Conservation (phyloP, 164 flowering plant genomes). For the Macadamia integrifolia region DNA sequence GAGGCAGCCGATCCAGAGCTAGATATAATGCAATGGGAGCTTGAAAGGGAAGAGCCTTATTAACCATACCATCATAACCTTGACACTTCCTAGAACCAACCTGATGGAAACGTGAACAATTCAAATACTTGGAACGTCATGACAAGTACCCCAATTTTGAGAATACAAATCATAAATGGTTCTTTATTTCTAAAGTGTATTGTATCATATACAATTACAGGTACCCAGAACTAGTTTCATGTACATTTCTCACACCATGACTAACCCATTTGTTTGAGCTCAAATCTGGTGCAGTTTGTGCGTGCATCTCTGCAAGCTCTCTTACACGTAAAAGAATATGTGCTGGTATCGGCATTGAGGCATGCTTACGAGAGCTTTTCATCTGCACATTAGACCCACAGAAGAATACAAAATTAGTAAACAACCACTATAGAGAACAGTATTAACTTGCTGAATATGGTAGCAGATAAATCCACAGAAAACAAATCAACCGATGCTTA, state of each 20-base stretch:
- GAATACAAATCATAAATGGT: neutral
- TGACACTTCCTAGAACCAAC: too few species aligned
- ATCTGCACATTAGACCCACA: constrained; percentile 24
- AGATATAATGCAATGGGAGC: too few species aligned
- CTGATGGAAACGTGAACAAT: too few species aligned
- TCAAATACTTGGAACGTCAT: too few species aligned
- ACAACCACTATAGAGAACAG: neutral
- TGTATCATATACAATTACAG: constrained; percentile 34
- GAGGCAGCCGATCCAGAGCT: neutral
- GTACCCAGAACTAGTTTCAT: constrained; percentile 46
- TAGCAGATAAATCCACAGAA: neutral
- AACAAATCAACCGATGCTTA: too few species aligned
- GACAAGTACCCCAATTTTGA: too few species aligned
- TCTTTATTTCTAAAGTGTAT: neutral
- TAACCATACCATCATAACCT: too few species aligned
- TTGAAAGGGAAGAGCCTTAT: too few species aligned
- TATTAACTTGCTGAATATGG: neutral
- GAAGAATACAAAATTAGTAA: neutral
- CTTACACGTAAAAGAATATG: constrained; percentile 61
- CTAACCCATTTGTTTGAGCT: constrained; percentile 32
- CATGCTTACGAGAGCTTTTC: constrained; percentile 48
- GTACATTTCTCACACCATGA: constrained; percentile 25
- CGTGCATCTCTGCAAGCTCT: constrained; percentile 80
- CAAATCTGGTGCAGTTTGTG: constrained; percentile 34
- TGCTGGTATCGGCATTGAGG: constrained; percentile 65